Base-by-base conservation (phyloP, 1,284 basidiomycete genomes). In the Malassezia psittaci region DNA sequence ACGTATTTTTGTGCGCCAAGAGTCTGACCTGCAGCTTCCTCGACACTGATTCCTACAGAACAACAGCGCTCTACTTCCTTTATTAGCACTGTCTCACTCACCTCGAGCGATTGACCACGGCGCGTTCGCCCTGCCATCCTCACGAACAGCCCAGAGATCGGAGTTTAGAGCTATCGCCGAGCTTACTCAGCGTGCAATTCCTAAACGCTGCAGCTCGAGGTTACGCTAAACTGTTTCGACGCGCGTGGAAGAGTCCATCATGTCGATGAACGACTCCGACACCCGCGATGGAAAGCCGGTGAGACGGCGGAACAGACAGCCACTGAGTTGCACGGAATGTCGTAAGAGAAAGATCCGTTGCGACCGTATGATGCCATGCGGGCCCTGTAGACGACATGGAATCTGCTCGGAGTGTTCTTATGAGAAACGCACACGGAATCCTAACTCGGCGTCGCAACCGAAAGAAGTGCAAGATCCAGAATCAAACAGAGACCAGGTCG, bases 1-100 rank as follows among this genome's bases (percentile, higher is more conserved):
- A 98, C 87, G 76, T 91, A 96, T 73, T 96, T 90, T 69, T 96
- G 90, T 2, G 94, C 80, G 74, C 93, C 89, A 74, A 94, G 94
- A 0, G 90, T 87, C 65, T 87, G 90, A 76, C 93, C 86, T 21
- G 91, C 63, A 6, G 60, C 46, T 1, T 35, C 41, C 12, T n/a
- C n/a, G 19, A 53, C n/a, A 12, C 44, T 29, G 6, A 39, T 33
- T 5, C 43, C 50, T 5, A 24, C 36, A 5, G 53, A 55, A 29
- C 38, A 52, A 18, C 53, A 44, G 9, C 39, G 11, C 10, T 42
- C 16, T 2, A 49, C 21, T 10, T 54, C 38, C 47, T 54, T 21
- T 12, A 19, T 48, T 9, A 54, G 33, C 38, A 36, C 39, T 12
- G 56, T 2, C 13, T 38, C 32, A 61, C 54, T n/a, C 15, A 65